Evolutionary conservation across 805 yeast genomes (phyloP).

Genomic region (Scheffersomyces ergatensis): DNA sequence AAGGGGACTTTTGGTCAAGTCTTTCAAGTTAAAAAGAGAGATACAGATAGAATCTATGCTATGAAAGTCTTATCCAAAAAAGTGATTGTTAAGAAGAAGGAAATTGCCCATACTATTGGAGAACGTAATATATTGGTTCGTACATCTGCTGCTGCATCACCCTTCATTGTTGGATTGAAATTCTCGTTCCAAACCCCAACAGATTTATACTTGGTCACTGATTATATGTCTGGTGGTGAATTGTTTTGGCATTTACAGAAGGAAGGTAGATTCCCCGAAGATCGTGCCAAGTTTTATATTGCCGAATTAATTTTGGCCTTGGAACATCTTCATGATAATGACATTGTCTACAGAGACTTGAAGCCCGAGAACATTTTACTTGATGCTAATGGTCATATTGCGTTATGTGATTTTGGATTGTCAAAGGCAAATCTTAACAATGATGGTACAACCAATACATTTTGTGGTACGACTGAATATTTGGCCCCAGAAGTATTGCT

Average conservation of each 20-base stretch:
- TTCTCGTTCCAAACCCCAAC: constrained; percentile 95
- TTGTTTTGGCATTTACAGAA: constrained; percentile 95
- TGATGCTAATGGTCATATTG: constrained; percentile 97
- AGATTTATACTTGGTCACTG: constrained; percentile 90
- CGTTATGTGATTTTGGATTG: constrained; percentile 94
- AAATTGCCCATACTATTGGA: constrained; percentile 96
- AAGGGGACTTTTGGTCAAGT: constrained; percentile 98
- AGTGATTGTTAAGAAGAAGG: constrained; percentile 94
- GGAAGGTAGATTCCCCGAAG: constrained; percentile 92
- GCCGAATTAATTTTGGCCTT: constrained; percentile 92
- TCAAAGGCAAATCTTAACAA: constrained; percentile 88
- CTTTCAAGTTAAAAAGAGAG: constrained; percentile 89
- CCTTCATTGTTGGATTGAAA: constrained; percentile 94
- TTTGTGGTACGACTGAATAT: constrained; percentile 98
- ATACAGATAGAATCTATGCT: constrained; percentile 88
- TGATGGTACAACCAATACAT: constrained; percentile 91
- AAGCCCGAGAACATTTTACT: constrained; percentile 94
- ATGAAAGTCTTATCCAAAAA: constrained; percentile 96
- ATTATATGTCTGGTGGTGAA: constrained; percentile 98
- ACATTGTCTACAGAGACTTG: constrained; percentile 92
- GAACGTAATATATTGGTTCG: constrained; percentile 93
- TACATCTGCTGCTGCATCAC: constrained; percentile 82
- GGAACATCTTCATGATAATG: constrained; percentile 93
- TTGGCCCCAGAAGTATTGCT: constrained; percentile 94
- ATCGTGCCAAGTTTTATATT: constrained; percentile 92